Base-by-base conservation (phyloP, 208 protist genomes). In the Tetramitus jugosus region DNA sequence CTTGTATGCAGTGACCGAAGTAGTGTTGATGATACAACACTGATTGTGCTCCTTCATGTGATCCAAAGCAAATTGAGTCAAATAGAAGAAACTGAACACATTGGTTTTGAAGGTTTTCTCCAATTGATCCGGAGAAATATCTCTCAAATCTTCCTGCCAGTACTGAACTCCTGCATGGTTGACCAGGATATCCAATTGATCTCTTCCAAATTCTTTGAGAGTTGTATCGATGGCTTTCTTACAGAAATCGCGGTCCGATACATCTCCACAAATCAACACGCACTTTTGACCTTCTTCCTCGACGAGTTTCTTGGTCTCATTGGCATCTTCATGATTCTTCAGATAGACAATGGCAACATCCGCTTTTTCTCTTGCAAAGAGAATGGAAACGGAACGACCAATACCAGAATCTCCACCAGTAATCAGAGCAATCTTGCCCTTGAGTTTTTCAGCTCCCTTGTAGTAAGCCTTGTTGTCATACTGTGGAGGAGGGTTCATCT, bases 341-440 rank as follows among this genome's bases (percentile, higher is more conserved):
- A 83, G 31, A 61, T 88, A 88, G 7, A 77, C 53, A 52, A 88
- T 84, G 17, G 71, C 68, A 29, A 88, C 80, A 67, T 85, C 80
- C 6, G 82, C 82, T 17, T 84, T 84, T 75, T 87, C 84, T 43
- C 82, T 65, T 2, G 84, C 84, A 60, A 71, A 87, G 1, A 84
- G 60, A 29, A 88, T 77, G 6, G 77, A 37, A 7, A 88, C 82
- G 13, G 75, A 78, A 52, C 84, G 60, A 14, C 85, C 85, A 68
- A 88, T 88, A 3, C 84, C 84, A 62, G 60, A 78, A 76, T 88
- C 85, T n/a, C 82, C 85, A 35, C 85, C 85, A 20, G 85, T 86
- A 46, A 87, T 74, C 1, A 87, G 31, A 20, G 83, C 85, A 35
- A 68, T 71, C 46, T 81, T 78, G 29, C 33, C 79, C 0, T 29